These are phyloP conservation scores for Mercurialis annua DNA, from an alignment of 345 rosid species.

Conservation along the genomic window DNA sequence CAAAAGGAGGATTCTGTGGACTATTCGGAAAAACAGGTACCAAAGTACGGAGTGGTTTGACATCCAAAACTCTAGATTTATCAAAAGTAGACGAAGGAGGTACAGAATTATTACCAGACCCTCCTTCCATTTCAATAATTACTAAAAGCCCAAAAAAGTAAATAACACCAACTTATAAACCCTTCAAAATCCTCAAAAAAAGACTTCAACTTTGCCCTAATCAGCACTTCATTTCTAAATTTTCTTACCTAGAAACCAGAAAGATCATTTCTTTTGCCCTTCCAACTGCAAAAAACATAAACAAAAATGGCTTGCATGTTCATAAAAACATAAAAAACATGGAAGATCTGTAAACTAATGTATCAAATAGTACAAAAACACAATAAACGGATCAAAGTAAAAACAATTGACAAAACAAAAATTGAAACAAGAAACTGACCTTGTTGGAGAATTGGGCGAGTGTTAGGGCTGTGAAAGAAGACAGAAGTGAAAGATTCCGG, in stretches of 20 bases:
- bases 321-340: not conserved
- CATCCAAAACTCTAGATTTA: conserved; percentile 67
- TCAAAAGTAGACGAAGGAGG: conserved; percentile 35
- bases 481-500: not conserved
- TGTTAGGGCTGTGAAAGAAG: not conserved
- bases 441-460: not conserved
- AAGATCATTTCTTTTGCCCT: not conserved
- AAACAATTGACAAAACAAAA: too few relatives aligned
- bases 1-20: conserved; percentile 44
- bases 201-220: not conserved
- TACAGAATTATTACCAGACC: conserved; percentile 25
- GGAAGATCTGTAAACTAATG: not conserved
- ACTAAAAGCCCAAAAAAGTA: not conserved
- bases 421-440: not conserved
- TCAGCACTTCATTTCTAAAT: conserved; percentile 5
- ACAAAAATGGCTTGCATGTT: not conserved
- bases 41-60: conserved; percentile 70
- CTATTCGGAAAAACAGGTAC: conserved; percentile 51
- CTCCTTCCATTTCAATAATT: conserved; percentile 41
- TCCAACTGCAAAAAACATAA: not conserved
- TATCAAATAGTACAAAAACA: not conserved
- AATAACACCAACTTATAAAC: not conserved
- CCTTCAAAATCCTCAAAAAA: not conserved
- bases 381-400: conserved; percentile 5
- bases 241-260: not conserved